Conservation (phyloP, 2,329 filamentous ascomycete genomes). For the Venturiaceae sp. region DNA sequence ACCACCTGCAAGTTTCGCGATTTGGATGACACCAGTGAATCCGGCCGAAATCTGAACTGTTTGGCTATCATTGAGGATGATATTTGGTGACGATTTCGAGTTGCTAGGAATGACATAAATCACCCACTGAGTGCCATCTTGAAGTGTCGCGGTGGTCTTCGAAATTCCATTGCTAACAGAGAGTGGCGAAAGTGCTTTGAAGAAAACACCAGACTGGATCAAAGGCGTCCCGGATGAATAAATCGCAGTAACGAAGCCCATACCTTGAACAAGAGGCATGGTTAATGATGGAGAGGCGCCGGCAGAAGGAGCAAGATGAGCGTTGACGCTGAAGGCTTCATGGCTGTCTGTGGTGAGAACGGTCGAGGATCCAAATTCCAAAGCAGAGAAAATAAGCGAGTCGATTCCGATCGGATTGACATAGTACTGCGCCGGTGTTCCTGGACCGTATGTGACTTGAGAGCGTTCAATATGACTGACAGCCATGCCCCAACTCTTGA, state of each 20-base stretch:
- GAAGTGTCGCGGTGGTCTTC: constrained; percentile 67
- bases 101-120: constrained; percentile 26
- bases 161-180: constrained; percentile 52
- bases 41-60: constrained; percentile 53
- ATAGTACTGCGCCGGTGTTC: constrained; percentile 52
- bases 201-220: constrained; percentile 66
- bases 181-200: constrained; percentile 50
- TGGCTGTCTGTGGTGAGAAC: constrained; percentile 43
- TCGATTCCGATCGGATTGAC: constrained; percentile 75
- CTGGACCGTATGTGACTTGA: constrained; percentile 57
- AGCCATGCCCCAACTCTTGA: constrained; percentile 65
- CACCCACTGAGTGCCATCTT: constrained; percentile 39
- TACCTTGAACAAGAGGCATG: constrained; percentile 77
- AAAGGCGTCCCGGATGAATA: constrained; percentile 63
- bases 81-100: constrained; percentile 9
- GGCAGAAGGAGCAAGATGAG: constrained; percentile 52
- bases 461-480: constrained; percentile 63
- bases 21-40: constrained; percentile 72
- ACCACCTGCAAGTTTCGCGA: constrained; percentile 62
- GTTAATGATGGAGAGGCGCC: constrained; percentile 47
- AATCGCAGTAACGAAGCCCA: constrained; percentile 75
- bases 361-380: constrained; percentile 52
- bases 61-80: constrained; percentile 23
- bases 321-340: constrained; percentile 51
- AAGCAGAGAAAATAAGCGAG: constrained; percentile 69